A percentile compares a stretch with the other conserved stretches of the same genome.
phyloP scores from a whole-genome alignment of 1,284 basidiomycete species.

The Albatrellus sp. region DNA sequence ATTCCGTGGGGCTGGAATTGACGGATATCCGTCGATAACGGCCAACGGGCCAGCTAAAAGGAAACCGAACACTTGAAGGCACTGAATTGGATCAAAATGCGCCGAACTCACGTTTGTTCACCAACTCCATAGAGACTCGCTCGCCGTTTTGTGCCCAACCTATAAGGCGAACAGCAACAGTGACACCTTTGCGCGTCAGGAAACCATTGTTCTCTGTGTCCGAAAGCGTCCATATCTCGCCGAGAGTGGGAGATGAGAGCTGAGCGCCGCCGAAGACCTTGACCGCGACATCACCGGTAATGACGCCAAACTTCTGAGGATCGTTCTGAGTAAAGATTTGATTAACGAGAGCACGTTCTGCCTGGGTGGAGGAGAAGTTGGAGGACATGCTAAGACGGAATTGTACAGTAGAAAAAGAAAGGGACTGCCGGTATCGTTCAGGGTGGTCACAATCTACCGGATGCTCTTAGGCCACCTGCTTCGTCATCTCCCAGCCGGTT shows the following conservation, averaged over 20 bases:
- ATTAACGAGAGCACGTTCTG: slow-evolving; percentile 56
- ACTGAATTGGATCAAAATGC: slow-evolving; percentile 12
- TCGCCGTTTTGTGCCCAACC: slow-evolving; percentile 89
- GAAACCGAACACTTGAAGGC: slow-evolving; percentile 1
- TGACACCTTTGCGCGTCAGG: slow-evolving; percentile 77
- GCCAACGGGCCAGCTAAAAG: slow-evolving; percentile 70
- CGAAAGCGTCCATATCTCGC: slow-evolving; percentile 89
- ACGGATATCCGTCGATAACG: slow-evolving; percentile 62
- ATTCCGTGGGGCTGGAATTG: slow-evolving; percentile 29
- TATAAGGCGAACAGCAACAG: slow-evolving; percentile 80
- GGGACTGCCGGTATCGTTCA: too few species aligned
- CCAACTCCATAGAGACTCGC: slow-evolving; percentile 43
- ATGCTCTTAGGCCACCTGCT: too few species aligned
- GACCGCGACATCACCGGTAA: slow-evolving; percentile 80
- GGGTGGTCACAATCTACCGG: too few species aligned
- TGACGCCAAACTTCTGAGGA: slow-evolving; percentile 65
- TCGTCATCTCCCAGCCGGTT: too few species aligned
- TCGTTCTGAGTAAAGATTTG: slow-evolving; percentile 62
- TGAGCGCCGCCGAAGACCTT: slow-evolving; percentile 72
- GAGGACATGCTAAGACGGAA: slow-evolving; percentile 32
- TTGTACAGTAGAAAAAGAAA: background rate
- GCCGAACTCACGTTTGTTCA: slow-evolving; percentile 49
- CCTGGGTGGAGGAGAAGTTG: slow-evolving; percentile 49
- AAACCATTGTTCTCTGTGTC: slow-evolving; percentile 92
- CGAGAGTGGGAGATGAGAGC: slow-evolving; percentile 66